These are phyloP conservation scores for Pseudocercospora eumusae DNA, from an alignment of 2,329 filamentous ascomycete species.

Conservation along the genomic window DNA sequence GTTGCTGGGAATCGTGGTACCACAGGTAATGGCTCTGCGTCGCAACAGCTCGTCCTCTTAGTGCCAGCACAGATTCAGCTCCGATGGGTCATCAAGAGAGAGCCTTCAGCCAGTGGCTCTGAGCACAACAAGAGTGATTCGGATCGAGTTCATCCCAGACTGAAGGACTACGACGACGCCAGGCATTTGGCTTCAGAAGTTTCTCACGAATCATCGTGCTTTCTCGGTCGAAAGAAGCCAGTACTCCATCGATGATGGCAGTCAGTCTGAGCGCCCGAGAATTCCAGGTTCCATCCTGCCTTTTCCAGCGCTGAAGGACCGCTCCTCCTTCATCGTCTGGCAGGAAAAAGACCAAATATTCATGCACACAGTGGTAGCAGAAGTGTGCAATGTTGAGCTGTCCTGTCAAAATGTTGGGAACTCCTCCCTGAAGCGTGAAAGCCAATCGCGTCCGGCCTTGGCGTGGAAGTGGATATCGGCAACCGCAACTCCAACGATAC, in stretches of 20 bases:
- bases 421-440: not conserved
- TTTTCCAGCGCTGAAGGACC: not conserved
- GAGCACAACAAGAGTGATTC: not conserved
- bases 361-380: not conserved
- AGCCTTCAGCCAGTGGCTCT: not conserved
- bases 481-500: not conserved
- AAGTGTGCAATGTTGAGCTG: not conserved
- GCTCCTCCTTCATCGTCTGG: not conserved
- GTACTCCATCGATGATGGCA: not conserved
- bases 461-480: not conserved
- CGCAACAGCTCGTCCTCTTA: not conserved
- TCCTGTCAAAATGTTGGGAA: not conserved
- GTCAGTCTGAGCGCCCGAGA: not conserved
- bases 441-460: not conserved
- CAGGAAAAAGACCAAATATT: not conserved
- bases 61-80: not conserved
- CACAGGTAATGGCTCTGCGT: not conserved
- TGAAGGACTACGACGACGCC: not conserved
- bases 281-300: not conserved
- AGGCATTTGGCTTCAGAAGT: not conserved
- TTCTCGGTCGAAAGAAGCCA: not conserved
- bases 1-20: not conserved
- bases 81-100: not conserved
- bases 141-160: not conserved
- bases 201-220: not conserved